Conservation (phyloP, 78 protist species). For the Salpingoeca rosetta region DNA sequence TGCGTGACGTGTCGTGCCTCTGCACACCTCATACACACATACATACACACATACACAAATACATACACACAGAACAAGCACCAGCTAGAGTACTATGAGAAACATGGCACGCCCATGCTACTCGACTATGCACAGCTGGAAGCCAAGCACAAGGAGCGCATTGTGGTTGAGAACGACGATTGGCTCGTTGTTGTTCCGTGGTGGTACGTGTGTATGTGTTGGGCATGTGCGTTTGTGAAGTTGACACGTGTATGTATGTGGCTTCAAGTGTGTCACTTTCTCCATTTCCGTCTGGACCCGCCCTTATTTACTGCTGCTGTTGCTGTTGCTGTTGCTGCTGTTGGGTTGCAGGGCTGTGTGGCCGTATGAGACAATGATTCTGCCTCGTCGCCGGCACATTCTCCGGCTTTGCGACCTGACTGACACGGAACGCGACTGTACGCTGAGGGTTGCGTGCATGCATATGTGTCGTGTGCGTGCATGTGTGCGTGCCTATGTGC, state of each 20-base stretch:
- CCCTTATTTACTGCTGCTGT: too few species aligned
- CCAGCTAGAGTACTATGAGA: too few species aligned
- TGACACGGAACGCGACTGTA: background rate
- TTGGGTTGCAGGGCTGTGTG: background rate
- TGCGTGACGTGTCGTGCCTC: too few species aligned
- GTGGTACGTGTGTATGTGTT: too few species aligned
- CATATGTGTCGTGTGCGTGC: background rate
- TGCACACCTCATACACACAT: too few species aligned
- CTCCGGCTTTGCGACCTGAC: background rate
- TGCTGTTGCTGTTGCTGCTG: too few species aligned
- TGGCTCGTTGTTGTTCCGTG: constrained; percentile 4
- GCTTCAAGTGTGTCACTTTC: too few species aligned
- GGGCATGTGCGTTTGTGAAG: too few species aligned
- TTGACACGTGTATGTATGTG: too few species aligned
- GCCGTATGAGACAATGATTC: constrained; percentile 4
- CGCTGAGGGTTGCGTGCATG: background rate
- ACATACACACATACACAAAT: too few species aligned
- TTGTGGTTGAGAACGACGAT: background rate
- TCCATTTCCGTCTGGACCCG: too few species aligned
- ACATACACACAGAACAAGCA: too few species aligned
- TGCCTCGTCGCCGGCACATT: constrained; percentile 1
- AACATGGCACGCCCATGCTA: background rate
- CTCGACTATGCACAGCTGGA: constrained; percentile 1
- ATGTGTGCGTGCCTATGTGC: background rate
- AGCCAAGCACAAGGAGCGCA: background rate